Base-by-base conservation (phyloP, 2,329 filamentous ascomycete species). In the Fusarium albosuccineum region DNA sequence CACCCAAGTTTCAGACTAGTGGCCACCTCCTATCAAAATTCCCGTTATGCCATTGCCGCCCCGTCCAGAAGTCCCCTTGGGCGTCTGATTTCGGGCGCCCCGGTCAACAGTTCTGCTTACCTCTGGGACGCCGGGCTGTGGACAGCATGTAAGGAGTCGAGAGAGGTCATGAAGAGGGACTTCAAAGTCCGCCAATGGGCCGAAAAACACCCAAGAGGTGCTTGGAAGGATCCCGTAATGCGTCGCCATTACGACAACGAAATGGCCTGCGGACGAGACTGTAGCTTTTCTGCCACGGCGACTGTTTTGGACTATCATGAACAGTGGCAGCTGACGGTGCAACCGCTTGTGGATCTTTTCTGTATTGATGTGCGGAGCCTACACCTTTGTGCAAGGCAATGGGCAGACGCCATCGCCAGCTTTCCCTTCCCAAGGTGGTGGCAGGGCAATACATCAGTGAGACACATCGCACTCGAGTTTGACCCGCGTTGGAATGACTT, bases 401-500 rank as follows among this genome's bases (percentile, higher is more conserved):
- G n/a, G 16, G 10, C 2, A 5, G 27, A 34, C 3, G 33, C 26
- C 11, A 22, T 17, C 5, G 7, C 10, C 9, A 8, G 17, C 9
- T n/a, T 33, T 3, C 42, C 27, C 3, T 50, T 34, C 11, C 16
- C 48, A 16, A 27, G 9, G 6, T 22, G 7, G 27, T 6, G 17
- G 14, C 14, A 4, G 16, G 34, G 14, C 9, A 13, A 27, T 14
- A 7, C 13, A 3, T 30, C 45, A 13, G n/a, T 39, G 1, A 13
- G 6, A 16, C 13, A 50, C 27, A 49, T 57, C 22, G 54, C 44
- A 10, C 4, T 57, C 14, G 44, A 57, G 27, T 50, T 57, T 14
- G 29, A 50, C 27, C 29, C 17, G 11, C 40, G 13, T 11, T 57
- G 29, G 53, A 27, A 34, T 9, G 5, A 40, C 27, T 30, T 40